Conservation (phyloP, 441 rosid species). For the Flueggea neowawraea region DNA sequence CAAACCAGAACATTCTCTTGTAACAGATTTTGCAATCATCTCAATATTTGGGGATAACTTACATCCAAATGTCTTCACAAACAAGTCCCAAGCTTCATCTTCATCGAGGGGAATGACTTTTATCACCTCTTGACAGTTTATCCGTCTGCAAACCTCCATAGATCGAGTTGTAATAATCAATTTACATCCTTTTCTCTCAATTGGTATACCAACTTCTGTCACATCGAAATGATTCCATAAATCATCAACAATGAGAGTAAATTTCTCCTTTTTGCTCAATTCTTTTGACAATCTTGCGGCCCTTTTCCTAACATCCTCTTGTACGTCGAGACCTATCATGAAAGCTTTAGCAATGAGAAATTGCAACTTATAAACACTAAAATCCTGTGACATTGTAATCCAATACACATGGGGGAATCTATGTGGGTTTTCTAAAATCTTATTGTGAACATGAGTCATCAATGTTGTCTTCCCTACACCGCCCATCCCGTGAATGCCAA, state of each 20-base stretch:
- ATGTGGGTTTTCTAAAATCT: neutral
- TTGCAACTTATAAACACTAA: conserved; percentile 11
- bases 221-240: neutral
- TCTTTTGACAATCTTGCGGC: neutral
- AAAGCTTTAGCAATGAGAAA: conserved; percentile 2
- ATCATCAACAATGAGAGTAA: conserved; percentile 14
- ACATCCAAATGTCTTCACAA: neutral
- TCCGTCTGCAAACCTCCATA: neutral
- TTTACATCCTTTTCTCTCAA: neutral
- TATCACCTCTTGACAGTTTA: conserved; percentile 6
- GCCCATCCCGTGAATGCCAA: conserved; percentile 19
- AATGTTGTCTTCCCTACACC: conserved; percentile 17
- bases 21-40: neutral
- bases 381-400: conserved; percentile 10
- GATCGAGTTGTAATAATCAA: conserved; percentile 19
- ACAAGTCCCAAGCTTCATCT: conserved; percentile 8
- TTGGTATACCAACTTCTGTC: conserved; percentile 13
- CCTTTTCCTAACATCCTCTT: conserved; percentile 2
- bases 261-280: neutral
- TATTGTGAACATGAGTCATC: conserved; percentile 7
- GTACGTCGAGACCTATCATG: neutral
- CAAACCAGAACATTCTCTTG: conserved; percentile 1
- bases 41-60: neutral
- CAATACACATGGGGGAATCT: conserved; percentile 13
- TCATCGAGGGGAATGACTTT: conserved; percentile 6